Percentiles rank a stretch among this genome's conserved stretches.
phyloP scores from a whole-genome alignment of 768 basidiomycete genomes.

The Tricholoma sp. region DNA sequence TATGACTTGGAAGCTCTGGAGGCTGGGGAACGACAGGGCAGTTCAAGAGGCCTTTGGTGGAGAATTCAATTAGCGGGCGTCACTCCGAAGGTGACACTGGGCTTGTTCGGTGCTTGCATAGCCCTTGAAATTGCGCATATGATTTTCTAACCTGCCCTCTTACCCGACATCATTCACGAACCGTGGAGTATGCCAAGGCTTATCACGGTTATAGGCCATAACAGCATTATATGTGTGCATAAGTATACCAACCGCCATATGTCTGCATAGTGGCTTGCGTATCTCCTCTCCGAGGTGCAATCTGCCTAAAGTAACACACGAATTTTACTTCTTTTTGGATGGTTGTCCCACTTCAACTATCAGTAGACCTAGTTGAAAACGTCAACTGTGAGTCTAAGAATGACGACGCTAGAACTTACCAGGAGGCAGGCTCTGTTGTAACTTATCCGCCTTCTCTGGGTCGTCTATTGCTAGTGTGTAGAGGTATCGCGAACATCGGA shows the following conservation, averaged over 20 bases:
- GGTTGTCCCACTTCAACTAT: constrained; percentile 68
- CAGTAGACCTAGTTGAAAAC: constrained; percentile 48
- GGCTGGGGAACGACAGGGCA: constrained; percentile 5
- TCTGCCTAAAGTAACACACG: constrained; percentile 15
- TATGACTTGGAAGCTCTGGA: constrained; percentile 32
- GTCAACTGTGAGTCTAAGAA: not conserved
- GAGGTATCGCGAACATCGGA: constrained; percentile 92
- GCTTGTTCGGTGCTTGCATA: constrained; percentile 15
- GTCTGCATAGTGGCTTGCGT: constrained; percentile 16
- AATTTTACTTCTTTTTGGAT: constrained; percentile 69
- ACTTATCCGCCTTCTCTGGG: constrained; percentile 97
- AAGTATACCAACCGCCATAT: constrained; percentile 24
- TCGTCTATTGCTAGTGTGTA: constrained; percentile 98
- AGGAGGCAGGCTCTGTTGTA: constrained; percentile 91
- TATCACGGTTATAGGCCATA: constrained; percentile 17
- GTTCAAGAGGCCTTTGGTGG: constrained; percentile 13
- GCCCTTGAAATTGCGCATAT: constrained; percentile 17
- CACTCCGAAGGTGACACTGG: constrained; percentile 18
- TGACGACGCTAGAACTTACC: constrained; percentile 54
- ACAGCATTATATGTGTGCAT: constrained; percentile 26
- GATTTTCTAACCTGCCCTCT: not conserved
- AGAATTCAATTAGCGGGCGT: constrained; percentile 14
- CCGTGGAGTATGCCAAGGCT: not conserved
- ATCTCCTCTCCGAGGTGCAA: constrained; percentile 11
- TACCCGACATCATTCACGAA: not conserved